A percentile compares a stretch with the other conserved stretches of the same genome.
These are phyloP conservation scores for Kandelia obovata DNA, from an alignment of 345 rosid genomes.

Conservation along the genomic window DNA sequence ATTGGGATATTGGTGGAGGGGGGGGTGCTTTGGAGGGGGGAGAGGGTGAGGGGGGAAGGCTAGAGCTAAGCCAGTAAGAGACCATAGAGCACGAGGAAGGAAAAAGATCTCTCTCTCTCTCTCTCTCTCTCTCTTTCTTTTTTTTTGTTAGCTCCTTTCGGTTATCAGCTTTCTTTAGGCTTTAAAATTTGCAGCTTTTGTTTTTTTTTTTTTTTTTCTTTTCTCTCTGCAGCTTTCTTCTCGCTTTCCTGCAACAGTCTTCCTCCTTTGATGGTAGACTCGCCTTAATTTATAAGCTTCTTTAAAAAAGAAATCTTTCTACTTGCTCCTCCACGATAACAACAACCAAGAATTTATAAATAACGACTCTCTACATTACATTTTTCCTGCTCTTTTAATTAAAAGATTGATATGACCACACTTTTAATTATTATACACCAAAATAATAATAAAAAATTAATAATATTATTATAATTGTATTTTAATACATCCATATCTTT, in stretches of 20 bases:
- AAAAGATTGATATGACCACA: no score
- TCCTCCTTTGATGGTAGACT: slow-evolving; percentile 28
- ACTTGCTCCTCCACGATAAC: no score
- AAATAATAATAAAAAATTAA: no score
- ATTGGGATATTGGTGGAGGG: no score
- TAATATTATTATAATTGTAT: no score
- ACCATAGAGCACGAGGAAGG: slow-evolving; percentile 1
- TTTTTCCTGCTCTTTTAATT: no score
- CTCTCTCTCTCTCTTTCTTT: slow-evolving; percentile 4
- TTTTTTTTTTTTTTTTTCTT: not conserved
- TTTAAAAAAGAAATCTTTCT: not conserved
- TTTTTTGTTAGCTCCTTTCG: slow-evolving; percentile 1
- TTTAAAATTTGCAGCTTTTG: slow-evolving; percentile 26
- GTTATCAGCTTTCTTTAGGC: slow-evolving; percentile 6
- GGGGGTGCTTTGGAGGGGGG: not conserved
- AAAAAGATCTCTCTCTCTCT: slow-evolving; percentile 17
- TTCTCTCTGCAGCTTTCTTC: slow-evolving; percentile 20
- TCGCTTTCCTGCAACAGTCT: slow-evolving; percentile 26
- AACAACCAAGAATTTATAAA: no score
- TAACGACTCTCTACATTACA: no score
- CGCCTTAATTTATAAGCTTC: slow-evolving; percentile 28
- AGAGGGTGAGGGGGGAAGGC: not conserved
- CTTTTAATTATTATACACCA: no score
- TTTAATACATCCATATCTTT: no score
- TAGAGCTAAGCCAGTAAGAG: not conserved